phyloP scores from a whole-genome alignment of 768 basidiomycete genomes.

The Lactarius hatsudake region DNA sequence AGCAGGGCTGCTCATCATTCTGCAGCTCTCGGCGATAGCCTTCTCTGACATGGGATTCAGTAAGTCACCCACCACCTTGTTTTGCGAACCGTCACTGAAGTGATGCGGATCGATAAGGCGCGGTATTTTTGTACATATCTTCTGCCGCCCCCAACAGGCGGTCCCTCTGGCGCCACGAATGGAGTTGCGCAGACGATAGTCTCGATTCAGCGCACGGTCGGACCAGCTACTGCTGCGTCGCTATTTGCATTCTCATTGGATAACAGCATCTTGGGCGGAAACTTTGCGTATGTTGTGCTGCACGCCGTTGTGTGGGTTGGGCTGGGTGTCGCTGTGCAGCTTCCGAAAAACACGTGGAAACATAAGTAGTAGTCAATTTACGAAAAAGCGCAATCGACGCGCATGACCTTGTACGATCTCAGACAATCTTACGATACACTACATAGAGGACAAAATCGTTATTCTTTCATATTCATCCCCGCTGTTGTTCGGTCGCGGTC shows the following conservation, averaged over 20 bases:
- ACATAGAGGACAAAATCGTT: neutral
- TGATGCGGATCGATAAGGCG: slow-evolving; percentile 42
- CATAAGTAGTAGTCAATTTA: neutral
- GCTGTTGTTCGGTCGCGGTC: neutral
- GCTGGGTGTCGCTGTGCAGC: slow-evolving; percentile 4
- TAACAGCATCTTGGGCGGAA: slow-evolving; percentile 47
- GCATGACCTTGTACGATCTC: neutral
- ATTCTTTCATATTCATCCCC: neutral
- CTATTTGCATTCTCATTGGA: slow-evolving; percentile 61
- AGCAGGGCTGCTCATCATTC: slow-evolving; percentile 4
- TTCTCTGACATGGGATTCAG: slow-evolving; percentile 22
- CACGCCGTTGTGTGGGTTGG: slow-evolving; percentile 4
- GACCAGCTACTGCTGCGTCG: slow-evolving; percentile 57
- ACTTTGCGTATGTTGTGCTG: slow-evolving; percentile 16
- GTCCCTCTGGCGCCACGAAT: slow-evolving; percentile 66
- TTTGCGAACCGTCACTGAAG: neutral
- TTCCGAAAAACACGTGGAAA: slow-evolving; percentile 15
- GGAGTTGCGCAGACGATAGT: slow-evolving; percentile 44
- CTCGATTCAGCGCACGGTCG: slow-evolving; percentile 43
- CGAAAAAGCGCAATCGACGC: neutral
- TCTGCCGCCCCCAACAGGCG: slow-evolving; percentile 62
- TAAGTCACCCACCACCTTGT: neutral
- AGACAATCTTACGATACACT: neutral
- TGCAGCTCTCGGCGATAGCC: slow-evolving; percentile 16
- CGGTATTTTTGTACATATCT: slow-evolving; percentile 66